These are phyloP conservation scores for Balamuthia mandrillaris DNA, from an alignment of 208 protist species.

Conservation along the genomic window DNA sequence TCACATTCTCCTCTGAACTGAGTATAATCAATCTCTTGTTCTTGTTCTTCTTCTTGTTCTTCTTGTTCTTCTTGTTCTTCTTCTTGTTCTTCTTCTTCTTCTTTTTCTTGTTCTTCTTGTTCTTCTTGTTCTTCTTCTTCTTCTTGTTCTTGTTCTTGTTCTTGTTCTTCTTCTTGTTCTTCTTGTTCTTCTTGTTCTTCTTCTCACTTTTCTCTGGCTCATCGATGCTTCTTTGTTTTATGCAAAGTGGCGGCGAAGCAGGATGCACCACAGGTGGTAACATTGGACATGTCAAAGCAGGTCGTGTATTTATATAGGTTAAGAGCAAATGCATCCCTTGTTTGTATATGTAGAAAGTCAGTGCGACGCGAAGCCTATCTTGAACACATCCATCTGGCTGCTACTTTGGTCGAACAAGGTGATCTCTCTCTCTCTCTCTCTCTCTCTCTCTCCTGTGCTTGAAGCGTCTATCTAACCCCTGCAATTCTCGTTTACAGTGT, in stretches of 20 bases:
- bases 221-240: background rate
- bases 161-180: background rate
- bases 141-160: background rate
- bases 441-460: background rate
- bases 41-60: background rate
- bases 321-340: background rate
- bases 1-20: background rate
- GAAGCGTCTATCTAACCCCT: background rate
- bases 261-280: background rate
- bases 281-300: slow-evolving; percentile 10
- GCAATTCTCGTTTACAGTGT: background rate
- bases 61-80: background rate
- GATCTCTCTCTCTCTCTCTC: background rate
- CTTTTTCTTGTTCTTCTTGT: background rate
- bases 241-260: background rate
- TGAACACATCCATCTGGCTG: background rate
- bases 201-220: background rate
- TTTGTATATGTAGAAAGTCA: background rate
- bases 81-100: no score
- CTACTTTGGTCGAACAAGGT: background rate
- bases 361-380: background rate
- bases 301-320: background rate
- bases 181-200: background rate
- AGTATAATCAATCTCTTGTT: background rate
- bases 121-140: background rate